Evolutionary conservation across 176 grass and related monocot species (phyloP).

Genomic region (Juncus inflexus): DNA sequence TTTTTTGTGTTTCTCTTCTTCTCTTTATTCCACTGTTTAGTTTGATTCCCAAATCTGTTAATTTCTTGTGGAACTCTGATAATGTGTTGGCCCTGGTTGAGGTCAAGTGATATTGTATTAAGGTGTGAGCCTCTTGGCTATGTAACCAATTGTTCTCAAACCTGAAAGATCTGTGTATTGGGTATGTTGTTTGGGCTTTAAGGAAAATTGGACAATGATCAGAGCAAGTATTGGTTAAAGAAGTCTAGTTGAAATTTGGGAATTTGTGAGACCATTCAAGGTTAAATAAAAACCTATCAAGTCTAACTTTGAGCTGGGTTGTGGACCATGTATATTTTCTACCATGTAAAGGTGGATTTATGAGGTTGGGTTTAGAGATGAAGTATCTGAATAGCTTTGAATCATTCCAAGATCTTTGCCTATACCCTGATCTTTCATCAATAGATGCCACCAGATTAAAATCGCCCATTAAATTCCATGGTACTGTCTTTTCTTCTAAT

Average conservation of each 20-base stretch:
- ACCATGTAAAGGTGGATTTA: not conserved
- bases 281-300: not conserved
- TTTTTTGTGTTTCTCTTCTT: too few relatives aligned
- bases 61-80: not conserved
- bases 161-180: not conserved
- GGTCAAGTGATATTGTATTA: not conserved
- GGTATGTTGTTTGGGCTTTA: not conserved
- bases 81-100: not conserved
- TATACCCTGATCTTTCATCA: too few relatives aligned
- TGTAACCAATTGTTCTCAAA: not conserved
- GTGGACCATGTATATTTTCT: not conserved
- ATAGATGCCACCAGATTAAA: too few relatives aligned
- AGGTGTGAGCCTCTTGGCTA: not conserved
- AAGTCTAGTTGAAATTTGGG: not conserved
- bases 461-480: too few relatives aligned
- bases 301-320: not conserved
- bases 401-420: too few relatives aligned
- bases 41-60: not conserved
- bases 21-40: too few relatives aligned
- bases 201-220: not conserved
- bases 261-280: not conserved
- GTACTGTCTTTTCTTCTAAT: too few relatives aligned
- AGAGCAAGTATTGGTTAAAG: not conserved
- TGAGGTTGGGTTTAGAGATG: not conserved
- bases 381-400: too few relatives aligned